These are phyloP conservation scores for Saccharomycopsis capsularis DNA, from an alignment of 805 yeast genomes.

Conservation along the genomic window DNA sequence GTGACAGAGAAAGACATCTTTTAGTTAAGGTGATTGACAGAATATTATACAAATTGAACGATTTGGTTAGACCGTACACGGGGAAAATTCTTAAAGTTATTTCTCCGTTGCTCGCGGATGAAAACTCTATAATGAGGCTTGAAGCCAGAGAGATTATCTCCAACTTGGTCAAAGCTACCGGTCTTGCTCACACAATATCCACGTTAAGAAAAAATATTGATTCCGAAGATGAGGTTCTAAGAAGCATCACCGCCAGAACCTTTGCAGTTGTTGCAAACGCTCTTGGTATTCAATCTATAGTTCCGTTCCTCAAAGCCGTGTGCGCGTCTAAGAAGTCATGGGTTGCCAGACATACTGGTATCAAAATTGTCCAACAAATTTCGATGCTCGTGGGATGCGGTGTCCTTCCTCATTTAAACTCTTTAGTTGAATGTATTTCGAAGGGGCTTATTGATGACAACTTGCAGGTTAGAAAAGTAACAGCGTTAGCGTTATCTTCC, in stretches of 20 bases:
- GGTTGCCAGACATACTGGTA: constrained; percentile 81
- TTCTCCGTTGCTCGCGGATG: constrained; percentile 75
- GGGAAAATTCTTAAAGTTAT: constrained; percentile 65
- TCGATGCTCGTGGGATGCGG: constrained; percentile 64
- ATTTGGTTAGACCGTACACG: constrained; percentile 61
- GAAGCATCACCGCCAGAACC: constrained; percentile 70
- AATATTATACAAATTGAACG: constrained; percentile 58
- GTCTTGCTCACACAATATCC: constrained; percentile 72
- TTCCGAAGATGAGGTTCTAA: constrained; percentile 69
- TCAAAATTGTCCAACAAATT: constrained; percentile 67
- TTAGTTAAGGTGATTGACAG: constrained; percentile 72
- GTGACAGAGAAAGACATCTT: constrained; percentile 77
- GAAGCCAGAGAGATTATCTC: constrained; percentile 79
- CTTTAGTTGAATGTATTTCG: constrained; percentile 53
- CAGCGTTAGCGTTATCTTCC: constrained; percentile 66
- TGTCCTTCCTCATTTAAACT: constrained; percentile 64
- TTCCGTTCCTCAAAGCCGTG: constrained; percentile 81
- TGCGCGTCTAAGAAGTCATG: constrained; percentile 69
- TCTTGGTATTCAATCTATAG: constrained; percentile 58
- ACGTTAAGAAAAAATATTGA: constrained; percentile 77
- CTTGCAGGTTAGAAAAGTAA: constrained; percentile 53
- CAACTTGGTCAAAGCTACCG: constrained; percentile 72
- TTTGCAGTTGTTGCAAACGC: constrained; percentile 81
- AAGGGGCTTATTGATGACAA: constrained; percentile 62
- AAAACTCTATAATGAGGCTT: constrained; percentile 61